Evolutionary conservation across 202 grass and related monocot genomes (phyloP).

Genomic region (Tripidium arundinaceum): DNA sequence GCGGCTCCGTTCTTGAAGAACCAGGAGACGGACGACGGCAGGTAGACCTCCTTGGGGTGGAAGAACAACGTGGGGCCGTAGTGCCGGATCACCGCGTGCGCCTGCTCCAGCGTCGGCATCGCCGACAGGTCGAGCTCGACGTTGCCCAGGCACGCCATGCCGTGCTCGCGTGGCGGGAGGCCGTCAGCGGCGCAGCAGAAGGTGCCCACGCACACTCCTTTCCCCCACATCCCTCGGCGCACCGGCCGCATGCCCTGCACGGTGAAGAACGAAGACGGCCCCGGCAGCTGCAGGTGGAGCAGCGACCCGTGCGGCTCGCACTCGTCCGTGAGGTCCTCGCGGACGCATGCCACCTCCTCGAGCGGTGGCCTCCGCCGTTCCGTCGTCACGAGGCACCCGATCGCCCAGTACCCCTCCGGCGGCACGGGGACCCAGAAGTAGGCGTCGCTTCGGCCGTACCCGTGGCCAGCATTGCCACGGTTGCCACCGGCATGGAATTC

Average conservation of each 20-base stretch:
- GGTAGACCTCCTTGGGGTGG: conserved; percentile 69
- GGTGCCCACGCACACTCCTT: conserved; percentile 43
- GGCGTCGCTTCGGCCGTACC: conserved; percentile 37
- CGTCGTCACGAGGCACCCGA: conserved; percentile 55
- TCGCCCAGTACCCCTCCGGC: conserved; percentile 51
- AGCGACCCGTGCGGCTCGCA: conserved; percentile 47
- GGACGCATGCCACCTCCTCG: conserved; percentile 53
- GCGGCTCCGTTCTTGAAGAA: conserved; percentile 69
- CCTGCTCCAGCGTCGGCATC: conserved; percentile 83
- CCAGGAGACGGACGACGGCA: conserved; percentile 86
- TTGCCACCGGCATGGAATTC: conserved; percentile 37
- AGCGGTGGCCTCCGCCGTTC: conserved; percentile 40
- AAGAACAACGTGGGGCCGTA: conserved; percentile 80
- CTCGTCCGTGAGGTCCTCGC: conserved; percentile 55
- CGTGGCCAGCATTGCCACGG: not conserved
- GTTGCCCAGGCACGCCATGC: conserved; percentile 60
- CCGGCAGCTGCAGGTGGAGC: conserved; percentile 33
- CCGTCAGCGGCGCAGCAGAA: conserved; percentile 52
- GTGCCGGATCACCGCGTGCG: conserved; percentile 59
- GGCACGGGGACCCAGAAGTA: conserved; percentile 77
- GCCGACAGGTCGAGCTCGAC: conserved; percentile 49
- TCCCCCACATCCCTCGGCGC: conserved; percentile 38
- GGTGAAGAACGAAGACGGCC: not conserved
- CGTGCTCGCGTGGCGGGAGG: conserved; percentile 9
- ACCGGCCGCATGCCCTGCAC: conserved; percentile 50